Conservation (phyloP, 768 basidiomycete species). For the Amanita thiersii region DNA sequence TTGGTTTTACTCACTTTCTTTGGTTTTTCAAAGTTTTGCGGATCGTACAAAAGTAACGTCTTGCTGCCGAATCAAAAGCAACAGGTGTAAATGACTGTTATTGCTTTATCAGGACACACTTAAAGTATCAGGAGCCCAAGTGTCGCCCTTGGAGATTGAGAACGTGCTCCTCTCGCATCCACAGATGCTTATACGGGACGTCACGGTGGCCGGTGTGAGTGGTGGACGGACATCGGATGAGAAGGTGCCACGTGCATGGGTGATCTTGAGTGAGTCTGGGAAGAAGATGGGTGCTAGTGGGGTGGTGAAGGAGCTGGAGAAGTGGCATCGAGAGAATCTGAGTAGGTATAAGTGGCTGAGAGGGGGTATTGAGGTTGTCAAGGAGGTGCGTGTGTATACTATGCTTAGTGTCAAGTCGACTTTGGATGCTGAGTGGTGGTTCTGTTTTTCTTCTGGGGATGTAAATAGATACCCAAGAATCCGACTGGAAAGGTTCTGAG, state of each 20-base stretch:
- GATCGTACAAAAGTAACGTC: slow-evolving; percentile 68
- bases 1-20: slow-evolving; percentile 2
- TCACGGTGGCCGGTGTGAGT: slow-evolving; percentile 63
- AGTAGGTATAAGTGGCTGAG: slow-evolving; percentile 74
- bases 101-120: slow-evolving; percentile 70
- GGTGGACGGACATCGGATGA: slow-evolving; percentile 68
- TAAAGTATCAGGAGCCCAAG: slow-evolving; percentile 74
- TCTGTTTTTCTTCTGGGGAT: slow-evolving; percentile 1
- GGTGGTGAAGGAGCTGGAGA: slow-evolving; percentile 40
- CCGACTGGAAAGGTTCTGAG: slow-evolving; percentile 69
- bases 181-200: slow-evolving; percentile 52
- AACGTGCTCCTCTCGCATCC: slow-evolving; percentile 55
- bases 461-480: slow-evolving; percentile 59
- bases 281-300: slow-evolving; percentile 33
- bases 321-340: slow-evolving; percentile 53
- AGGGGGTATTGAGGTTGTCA: slow-evolving; percentile 61
- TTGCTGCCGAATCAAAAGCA: no score
- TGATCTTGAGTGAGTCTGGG: slow-evolving; percentile 56
- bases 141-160: slow-evolving; percentile 77
- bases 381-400: slow-evolving; percentile 34
- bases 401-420: no score
- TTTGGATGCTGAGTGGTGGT: slow-evolving; percentile 2
- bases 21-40: slow-evolving; percentile 42
- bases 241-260: slow-evolving; percentile 71
- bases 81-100: no score